Base-by-base conservation (phyloP, 306 rosid genomes). In the Rosa lucieae region DNA sequence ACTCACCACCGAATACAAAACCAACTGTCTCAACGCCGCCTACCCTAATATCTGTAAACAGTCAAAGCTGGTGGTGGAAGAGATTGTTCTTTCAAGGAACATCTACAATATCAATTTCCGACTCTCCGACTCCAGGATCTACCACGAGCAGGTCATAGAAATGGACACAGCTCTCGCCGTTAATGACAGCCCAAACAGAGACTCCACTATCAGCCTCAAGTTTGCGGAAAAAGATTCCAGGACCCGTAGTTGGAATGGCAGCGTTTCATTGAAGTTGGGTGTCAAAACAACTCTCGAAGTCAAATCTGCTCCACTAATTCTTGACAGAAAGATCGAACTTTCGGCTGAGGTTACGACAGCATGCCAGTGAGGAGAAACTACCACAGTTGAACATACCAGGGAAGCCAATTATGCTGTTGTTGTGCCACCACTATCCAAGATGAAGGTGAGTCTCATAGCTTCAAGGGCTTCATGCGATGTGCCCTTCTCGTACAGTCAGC, bases 401-500 rank as follows among this genome's bases (percentile, higher is more conserved):
- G 71, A 8, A 17, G 37, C 58, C 47, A 17, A 15, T 0, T 61
- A 26, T 6, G 18, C 12, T 12, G 71, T 43, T 42, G 69, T 43
- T 14, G 59, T 76, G 63, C 58, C 70, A 17, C 67, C 76, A 11
- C 23, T 15, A 65, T 12, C n/a, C 26, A 21, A 0, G n/a, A 32
- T 35, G n/a, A 53, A n/a, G 39, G 75, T 69, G 32, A 78, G 46
- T 21, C 43, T 78, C 2, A 1, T n/a, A 18, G 81, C 59, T 7
- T n/a, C 70, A 13, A 5, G 43, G 76, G 76, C 39, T 12, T 3
- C 10, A 1, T 78, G 42, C 51, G 69, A 78, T 52, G 74, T 69
- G 10, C 81, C 82, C 10, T 78, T 69, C 70, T 78, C 77, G 7
- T 78, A 78, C 55, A 70, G 71, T 44, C 42, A 46, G 48, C 42